These are phyloP conservation scores for Phytophthora capsici DNA, from an alignment of 352 stramenopile species.

Conservation along the genomic window DNA sequence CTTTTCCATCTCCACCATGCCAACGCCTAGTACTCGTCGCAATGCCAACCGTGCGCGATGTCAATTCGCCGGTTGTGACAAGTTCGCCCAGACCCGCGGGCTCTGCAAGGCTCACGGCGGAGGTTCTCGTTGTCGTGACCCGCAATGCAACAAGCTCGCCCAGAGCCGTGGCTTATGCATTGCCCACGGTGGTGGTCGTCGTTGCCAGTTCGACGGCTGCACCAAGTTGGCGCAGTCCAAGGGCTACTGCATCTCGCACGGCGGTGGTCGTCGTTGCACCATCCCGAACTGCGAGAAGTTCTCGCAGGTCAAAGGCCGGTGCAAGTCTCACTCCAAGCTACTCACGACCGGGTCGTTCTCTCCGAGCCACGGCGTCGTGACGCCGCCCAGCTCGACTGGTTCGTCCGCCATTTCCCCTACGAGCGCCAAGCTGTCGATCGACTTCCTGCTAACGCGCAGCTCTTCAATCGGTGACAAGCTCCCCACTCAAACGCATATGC, in stretches of 20 bases:
- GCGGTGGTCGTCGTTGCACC: conserved; percentile 74
- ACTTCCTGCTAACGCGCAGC: conserved; percentile 56
- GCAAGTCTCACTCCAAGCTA: conserved; percentile 88
- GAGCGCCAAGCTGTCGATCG: conserved; percentile 58
- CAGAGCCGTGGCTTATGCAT: conserved; percentile 83
- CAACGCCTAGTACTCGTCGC: conserved; percentile 45
- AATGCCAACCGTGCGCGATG: conserved; percentile 80
- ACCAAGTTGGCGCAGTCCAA: conserved; percentile 81
- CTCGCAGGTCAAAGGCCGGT: conserved; percentile 87
- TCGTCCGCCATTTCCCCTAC: conserved; percentile 34
- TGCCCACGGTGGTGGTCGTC: conserved; percentile 75
- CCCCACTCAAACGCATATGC: conserved; percentile 13
- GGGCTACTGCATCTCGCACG: conserved; percentile 85
- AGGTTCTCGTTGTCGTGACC: conserved; percentile 78
- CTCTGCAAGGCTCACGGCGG: conserved; percentile 88
- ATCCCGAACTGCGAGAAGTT: conserved; percentile 86
- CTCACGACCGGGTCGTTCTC: conserved; percentile 29
- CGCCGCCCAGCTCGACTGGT: conserved; percentile 27
- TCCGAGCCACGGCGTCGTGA: conserved; percentile 31
- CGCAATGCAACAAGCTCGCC: conserved; percentile 82
- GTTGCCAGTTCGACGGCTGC: conserved; percentile 76
- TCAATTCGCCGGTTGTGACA: conserved; percentile 75
- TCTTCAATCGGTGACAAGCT: conserved; percentile 37
- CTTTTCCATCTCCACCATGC: conserved; percentile 41
- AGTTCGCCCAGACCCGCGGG: conserved; percentile 84